These are phyloP conservation scores for Lasiodiplodia sp. DNA, from an alignment of 2,329 filamentous ascomycete species.

Conservation along the genomic window DNA sequence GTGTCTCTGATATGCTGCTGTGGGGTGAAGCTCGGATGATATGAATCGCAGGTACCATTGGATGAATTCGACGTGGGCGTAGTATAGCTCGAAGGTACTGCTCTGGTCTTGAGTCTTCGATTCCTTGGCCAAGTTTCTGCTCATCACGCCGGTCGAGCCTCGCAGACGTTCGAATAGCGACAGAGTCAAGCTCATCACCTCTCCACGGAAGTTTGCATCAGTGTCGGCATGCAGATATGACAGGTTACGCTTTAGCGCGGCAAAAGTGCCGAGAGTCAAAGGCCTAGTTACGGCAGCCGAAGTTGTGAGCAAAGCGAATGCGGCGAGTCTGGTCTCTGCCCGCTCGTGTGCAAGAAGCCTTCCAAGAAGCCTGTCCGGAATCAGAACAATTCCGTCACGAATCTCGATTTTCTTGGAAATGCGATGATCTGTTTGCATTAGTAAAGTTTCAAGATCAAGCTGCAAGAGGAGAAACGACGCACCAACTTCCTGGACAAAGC, in stretches of 20 bases:
- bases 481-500: slow-evolving; percentile 51
- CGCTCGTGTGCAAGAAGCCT: slow-evolving; percentile 47
- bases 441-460: neutral
- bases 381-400: slow-evolving; percentile 55
- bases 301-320: slow-evolving; percentile 79
- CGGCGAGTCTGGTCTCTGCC: slow-evolving; percentile 72
- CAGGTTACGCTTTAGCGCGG: slow-evolving; percentile 70
- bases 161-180: slow-evolving; percentile 76
- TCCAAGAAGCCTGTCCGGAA: slow-evolving; percentile 55
- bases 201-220: slow-evolving; percentile 85
- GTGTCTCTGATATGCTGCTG: slow-evolving; percentile 88
- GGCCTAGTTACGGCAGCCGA: slow-evolving; percentile 78
- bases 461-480: slow-evolving; percentile 29
- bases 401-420: slow-evolving; percentile 38
- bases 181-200: slow-evolving; percentile 76
- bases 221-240: slow-evolving; percentile 79
- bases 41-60: slow-evolving; percentile 77
- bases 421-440: slow-evolving; percentile 36
- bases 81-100: slow-evolving; percentile 37
- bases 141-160: slow-evolving; percentile 44
- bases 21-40: slow-evolving; percentile 75
- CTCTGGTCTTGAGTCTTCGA: neutral
- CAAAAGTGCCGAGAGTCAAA: slow-evolving; percentile 68
- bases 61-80: slow-evolving; percentile 70
- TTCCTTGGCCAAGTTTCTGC: slow-evolving; percentile 33